Evolutionary conservation across 495 filamentous ascomycete genomes (phyloP).

Genomic region (Pseudoneurospora amorphoporcata): DNA sequence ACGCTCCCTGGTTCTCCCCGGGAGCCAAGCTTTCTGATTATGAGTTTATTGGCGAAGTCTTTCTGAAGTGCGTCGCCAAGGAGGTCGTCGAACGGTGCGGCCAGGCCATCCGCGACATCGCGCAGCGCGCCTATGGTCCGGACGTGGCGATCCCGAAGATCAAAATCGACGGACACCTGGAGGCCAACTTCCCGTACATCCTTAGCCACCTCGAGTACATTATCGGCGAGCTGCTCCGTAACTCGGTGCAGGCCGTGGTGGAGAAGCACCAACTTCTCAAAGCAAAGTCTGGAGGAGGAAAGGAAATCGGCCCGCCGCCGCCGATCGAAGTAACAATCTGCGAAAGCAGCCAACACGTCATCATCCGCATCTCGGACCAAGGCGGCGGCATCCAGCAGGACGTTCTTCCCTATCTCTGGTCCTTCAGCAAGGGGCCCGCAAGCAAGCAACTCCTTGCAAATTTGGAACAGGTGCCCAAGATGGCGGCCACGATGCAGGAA

Average conservation of each 20-base stretch:
- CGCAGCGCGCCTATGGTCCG: conserved; percentile 59
- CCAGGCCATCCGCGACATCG: conserved; percentile 56
- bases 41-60: conserved; percentile 92
- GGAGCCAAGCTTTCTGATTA: conserved; percentile 61
- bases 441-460: conserved; percentile 66
- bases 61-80: conserved; percentile 84
- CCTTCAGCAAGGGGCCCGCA: conserved; percentile 83
- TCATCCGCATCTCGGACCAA: conserved; percentile 89
- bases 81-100: conserved; percentile 82
- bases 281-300: background rate
- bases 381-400: conserved; percentile 85
- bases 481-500: conserved; percentile 94
- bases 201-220: conserved; percentile 95
- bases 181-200: conserved; percentile 92
- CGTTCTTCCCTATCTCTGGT: conserved; percentile 85
- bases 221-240: conserved; percentile 86
- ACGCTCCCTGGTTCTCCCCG: conserved; percentile 85
- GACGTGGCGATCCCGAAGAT: conserved; percentile 66
- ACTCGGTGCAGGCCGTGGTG: conserved; percentile 84
- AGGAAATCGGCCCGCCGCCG: conserved; percentile 41
- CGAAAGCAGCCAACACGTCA: conserved; percentile 90
- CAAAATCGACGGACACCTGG: conserved; percentile 72
- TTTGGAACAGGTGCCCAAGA: conserved; percentile 74
- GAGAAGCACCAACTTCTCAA: conserved; percentile 43
- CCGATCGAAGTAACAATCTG: conserved; percentile 92